These are phyloP conservation scores for Chlorella sp. DNA, from an alignment of 139 green algal species.

Conservation along the genomic window DNA sequence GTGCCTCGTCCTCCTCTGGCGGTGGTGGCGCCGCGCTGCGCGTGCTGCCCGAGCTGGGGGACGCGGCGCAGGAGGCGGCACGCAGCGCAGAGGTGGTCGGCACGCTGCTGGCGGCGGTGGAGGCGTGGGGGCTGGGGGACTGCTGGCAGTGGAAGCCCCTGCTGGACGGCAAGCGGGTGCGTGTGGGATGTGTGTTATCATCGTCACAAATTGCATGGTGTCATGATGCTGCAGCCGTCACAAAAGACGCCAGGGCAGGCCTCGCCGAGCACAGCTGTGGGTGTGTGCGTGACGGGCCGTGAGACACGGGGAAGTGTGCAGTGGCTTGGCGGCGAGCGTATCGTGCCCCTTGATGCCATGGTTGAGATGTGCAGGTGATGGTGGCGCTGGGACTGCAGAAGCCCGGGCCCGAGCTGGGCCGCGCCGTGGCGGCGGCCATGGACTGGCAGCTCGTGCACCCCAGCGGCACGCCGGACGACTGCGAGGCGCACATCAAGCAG, in stretches of 20 bases:
- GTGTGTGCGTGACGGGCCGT: too few relatives aligned
- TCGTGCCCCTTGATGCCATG: too few relatives aligned
- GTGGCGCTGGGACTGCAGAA: conserved; percentile 43
- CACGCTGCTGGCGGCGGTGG: conserved; percentile 30
- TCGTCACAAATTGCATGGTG: neutral
- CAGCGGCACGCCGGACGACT: conserved; percentile 36
- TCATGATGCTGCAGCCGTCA: too few relatives aligned
- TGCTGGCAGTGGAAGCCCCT: conserved; percentile 68
- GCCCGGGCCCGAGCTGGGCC: conserved; percentile 51
- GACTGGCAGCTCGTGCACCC: conserved; percentile 77
- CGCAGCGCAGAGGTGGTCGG: conserved; percentile 22
- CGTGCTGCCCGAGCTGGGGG: neutral
- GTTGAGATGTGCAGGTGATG: conserved; percentile 62
- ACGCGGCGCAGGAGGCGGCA: neutral
- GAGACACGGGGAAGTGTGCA: too few relatives aligned
- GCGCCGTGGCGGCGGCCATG: conserved; percentile 41
- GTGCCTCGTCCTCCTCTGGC: conserved; percentile 7
- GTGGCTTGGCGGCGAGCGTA: too few relatives aligned
- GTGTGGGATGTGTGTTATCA: neutral
- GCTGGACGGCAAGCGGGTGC: conserved; percentile 60
- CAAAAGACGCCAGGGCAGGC: too few relatives aligned
- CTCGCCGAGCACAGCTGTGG: too few relatives aligned
- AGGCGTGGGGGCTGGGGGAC: conserved; percentile 43
- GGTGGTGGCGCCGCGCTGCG: neutral
- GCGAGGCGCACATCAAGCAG: conserved; percentile 4